Evolutionary conservation across 805 yeast species (phyloP), one percentile per base, ranked within the genome.

Genomic region (Candida sphagnicola): DNA sequence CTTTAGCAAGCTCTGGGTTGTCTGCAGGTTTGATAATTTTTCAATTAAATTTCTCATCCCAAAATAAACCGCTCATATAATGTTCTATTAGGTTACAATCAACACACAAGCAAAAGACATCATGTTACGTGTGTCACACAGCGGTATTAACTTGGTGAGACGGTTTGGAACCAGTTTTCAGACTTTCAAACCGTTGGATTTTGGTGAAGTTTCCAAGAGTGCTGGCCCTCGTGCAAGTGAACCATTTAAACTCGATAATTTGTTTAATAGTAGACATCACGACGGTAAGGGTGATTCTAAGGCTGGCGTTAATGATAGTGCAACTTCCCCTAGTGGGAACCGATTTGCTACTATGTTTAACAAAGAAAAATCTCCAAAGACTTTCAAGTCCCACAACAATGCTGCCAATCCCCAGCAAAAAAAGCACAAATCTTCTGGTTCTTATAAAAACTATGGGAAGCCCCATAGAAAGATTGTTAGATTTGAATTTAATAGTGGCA

Each of bases 401-500:
- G 11, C 8, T 11, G 25, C 15, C n/a, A 26, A 26, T 26, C 15
- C 8, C 15, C 6, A 26, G 14, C 29, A 26, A 26, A 26, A 26
- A 13, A 26, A 26, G 13, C 29, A 26, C 15, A 26, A 26, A n/a
- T 26, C 29, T 8, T 21, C 25, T 21, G 11, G 8, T 21, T 11
- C 25, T 8, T 21, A 21, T 11, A 26, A 26, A 13, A 8, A 26
- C 6, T 13, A 26, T 13, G 15, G 15, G 13, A 26, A 26, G 13
- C 29, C 29, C 17, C 25, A 18, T 21, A 41, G 43, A 28, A 41
- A 40, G n/a, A 28, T 35, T 1, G 34, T 43, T 17, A 47, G 47
- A 31, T 58, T 62, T 34, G 42, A 47, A 4, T 43, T 61, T 17
- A 48, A 46, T 3, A 43, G 51, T 1, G 65, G 62, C n/a, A 46